Percentiles rank a stretch among this genome's conserved stretches.
These are phyloP conservation scores for Metschnikowia cubensis DNA, from an alignment of 805 yeast species.

Conservation along the genomic window DNA sequence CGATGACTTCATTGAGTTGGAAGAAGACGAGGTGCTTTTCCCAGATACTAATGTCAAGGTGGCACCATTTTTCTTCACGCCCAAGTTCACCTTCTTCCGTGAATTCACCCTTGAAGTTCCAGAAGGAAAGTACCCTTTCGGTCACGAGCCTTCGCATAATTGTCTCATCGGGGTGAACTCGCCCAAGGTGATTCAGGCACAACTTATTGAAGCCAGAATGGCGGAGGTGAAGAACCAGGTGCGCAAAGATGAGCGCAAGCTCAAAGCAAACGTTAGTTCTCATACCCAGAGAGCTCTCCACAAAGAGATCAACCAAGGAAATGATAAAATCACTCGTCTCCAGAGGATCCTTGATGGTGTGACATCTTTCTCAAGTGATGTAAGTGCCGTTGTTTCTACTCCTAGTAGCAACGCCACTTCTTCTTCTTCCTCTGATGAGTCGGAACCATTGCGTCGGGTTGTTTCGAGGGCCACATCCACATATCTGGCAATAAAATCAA, in stretches of 20 bases:
- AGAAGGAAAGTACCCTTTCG: constrained; percentile 54
- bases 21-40: constrained; percentile 41
- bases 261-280: neutral
- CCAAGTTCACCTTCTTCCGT: constrained; percentile 58
- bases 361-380: constrained; percentile 2
- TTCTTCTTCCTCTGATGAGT: neutral
- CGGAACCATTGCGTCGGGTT: constrained; percentile 6
- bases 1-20: constrained; percentile 73
- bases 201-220: constrained; percentile 31
- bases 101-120: constrained; percentile 42
- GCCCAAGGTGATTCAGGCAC: constrained; percentile 53
- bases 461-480: constrained; percentile 16
- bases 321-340: constrained; percentile 24
- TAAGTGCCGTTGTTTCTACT: neutral
- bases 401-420: constrained; percentile 2
- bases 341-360: constrained; percentile 23
- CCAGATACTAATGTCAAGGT: constrained; percentile 42
- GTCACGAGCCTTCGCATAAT: constrained; percentile 57
- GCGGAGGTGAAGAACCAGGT: constrained; percentile 14
- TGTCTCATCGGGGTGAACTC: constrained; percentile 55
- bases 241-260: constrained; percentile 12
- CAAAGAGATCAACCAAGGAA: constrained; percentile 6
- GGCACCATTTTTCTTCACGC: constrained; percentile 48
- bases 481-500: constrained; percentile 28
- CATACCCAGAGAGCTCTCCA: neutral